phyloP scores from a whole-genome alignment of 768 basidiomycete genomes.

The Crepidotus variabilis region DNA sequence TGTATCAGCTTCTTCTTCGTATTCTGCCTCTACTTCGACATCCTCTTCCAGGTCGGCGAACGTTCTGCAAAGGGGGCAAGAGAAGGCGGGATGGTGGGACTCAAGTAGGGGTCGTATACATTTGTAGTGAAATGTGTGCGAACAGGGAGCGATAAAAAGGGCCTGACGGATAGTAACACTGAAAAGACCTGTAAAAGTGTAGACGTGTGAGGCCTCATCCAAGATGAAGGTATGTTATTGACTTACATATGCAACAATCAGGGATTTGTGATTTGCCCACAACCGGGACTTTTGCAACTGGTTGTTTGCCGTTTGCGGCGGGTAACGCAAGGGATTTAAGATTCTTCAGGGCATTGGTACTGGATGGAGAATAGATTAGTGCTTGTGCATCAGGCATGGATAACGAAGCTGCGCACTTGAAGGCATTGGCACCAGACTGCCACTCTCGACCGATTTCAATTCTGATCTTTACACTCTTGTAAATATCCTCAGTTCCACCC shows the following conservation, averaged over 20 bases:
- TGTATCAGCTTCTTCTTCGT: conserved; percentile 19
- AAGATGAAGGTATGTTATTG: conserved; percentile 1
- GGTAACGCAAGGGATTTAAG: conserved; percentile 64
- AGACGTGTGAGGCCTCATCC: neutral
- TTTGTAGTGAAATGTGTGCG: conserved; percentile 95
- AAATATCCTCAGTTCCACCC: conserved; percentile 95
- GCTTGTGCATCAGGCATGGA: conserved; percentile 6
- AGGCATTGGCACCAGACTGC: conserved; percentile 85
- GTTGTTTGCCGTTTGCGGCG: conserved; percentile 14
- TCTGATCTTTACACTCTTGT: conserved; percentile 94
- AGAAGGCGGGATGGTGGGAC: conserved; percentile 89
- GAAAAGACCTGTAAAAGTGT: conserved; percentile 48
- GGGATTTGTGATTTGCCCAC: conserved; percentile 44
- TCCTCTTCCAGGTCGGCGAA: conserved; percentile 96
- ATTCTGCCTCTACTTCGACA: conserved; percentile 60
- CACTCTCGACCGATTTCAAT: conserved; percentile 88
- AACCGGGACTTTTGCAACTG: conserved; percentile 14
- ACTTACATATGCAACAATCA: conserved; percentile 93
- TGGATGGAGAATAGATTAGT: conserved; percentile 21
- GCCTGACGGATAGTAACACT: conserved; percentile 91
- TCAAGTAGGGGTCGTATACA: conserved; percentile 91
- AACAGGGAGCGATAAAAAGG: conserved; percentile 96
- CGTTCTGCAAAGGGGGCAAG: conserved; percentile 91
- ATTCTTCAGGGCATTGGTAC: conserved; percentile 71
- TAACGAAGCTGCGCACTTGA: conserved; percentile 60